Evolutionary conservation across 805 yeast genomes (phyloP).

Genomic region (Schwanniomyces vanrijiae): DNA sequence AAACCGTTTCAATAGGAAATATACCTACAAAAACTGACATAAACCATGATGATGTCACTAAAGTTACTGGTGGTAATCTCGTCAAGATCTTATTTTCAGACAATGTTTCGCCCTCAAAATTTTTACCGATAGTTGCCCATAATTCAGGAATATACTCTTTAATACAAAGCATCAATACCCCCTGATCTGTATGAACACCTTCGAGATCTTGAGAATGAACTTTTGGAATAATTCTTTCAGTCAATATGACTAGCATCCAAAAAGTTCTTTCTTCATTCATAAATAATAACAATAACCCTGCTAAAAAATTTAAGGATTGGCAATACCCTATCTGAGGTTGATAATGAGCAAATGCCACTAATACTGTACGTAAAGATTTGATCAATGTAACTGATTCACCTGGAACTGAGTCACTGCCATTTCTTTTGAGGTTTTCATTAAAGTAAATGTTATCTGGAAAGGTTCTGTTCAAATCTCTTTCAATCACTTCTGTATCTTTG

Average conservation of each 20-base stretch:
- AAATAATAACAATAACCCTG: conserved; percentile 80
- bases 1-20: conserved; percentile 82
- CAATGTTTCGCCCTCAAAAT: conserved; percentile 38
- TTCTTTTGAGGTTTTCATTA: conserved; percentile 36
- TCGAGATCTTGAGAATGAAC: conserved; percentile 87
- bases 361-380: conserved; percentile 72
- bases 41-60: conserved; percentile 97
- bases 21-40: conserved; percentile 95
- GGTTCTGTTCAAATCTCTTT: conserved; percentile 89
- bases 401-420: not conserved
- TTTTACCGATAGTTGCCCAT: conserved; percentile 57
- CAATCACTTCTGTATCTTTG: conserved; percentile 88
- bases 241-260: conserved; percentile 93
- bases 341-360: conserved; percentile 79
- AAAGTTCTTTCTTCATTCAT: conserved; percentile 88
- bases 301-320: conserved; percentile 89
- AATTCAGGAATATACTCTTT: conserved; percentile 80
- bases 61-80: conserved; percentile 83
- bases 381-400: conserved; percentile 58
- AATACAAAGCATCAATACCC: conserved; percentile 84
- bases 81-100: conserved; percentile 56
- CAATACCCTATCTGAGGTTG: conserved; percentile 94
- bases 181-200: conserved; percentile 95
- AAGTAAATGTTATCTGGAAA: conserved; percentile 92
- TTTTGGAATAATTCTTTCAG: conserved; percentile 83